These are phyloP conservation scores for Jaapia argillacea DNA, from an alignment of 768 basidiomycete genomes.

Conservation along the genomic window DNA sequence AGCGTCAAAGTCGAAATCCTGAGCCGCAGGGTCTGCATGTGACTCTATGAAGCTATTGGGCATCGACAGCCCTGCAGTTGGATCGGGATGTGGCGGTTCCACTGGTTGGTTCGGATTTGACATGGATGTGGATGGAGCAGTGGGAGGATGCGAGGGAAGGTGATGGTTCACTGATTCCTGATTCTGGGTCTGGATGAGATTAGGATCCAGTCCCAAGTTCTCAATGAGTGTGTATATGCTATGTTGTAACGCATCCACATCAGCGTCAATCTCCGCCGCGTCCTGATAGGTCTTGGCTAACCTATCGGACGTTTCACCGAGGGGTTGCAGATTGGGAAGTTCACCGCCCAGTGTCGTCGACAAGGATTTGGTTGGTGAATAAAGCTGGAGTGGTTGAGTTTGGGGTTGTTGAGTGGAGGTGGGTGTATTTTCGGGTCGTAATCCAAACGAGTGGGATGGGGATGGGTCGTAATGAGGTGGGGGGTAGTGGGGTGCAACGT, in stretches of 20 bases:
- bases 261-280: conserved; percentile 56
- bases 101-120: neutral
- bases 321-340: conserved; percentile 18
- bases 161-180: neutral
- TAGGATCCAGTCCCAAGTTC: conserved; percentile 55
- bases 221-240: conserved; percentile 67
- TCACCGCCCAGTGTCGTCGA: neutral
- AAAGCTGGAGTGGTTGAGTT: neutral
- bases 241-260: conserved; percentile 59
- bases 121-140: too few species aligned
- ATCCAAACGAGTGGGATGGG: too few species aligned
- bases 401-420: neutral
- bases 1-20: conserved; percentile 29
- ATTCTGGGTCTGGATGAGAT: conserved; percentile 14
- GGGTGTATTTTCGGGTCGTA: neutral
- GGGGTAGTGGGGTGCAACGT: neutral
- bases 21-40: conserved; percentile 6
- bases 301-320: conserved; percentile 26
- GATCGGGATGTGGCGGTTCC: too few species aligned
- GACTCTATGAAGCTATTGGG: neutral
- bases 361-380: neutral
- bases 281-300: conserved; percentile 49
- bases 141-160: too few species aligned
- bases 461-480: neutral
- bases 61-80: too few species aligned